phyloP scores from a whole-genome alignment of 1,139 yeast genomes.

The Ashbya aceris region DNA sequence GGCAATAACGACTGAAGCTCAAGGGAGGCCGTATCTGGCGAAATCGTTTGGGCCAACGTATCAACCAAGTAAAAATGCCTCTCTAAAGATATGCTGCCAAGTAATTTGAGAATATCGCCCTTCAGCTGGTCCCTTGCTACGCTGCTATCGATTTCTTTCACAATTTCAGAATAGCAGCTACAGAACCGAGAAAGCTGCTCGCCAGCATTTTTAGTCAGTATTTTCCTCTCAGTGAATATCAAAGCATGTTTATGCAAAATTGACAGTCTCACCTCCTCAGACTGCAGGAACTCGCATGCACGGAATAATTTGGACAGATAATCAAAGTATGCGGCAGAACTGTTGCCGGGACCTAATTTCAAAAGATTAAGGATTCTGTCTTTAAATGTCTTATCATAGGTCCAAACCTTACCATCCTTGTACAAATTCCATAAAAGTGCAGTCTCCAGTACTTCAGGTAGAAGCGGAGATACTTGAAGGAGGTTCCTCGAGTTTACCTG shows the following conservation, averaged over 20 bases:
- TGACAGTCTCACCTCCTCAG: conserved; percentile 18
- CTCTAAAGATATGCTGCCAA: conserved; percentile 11
- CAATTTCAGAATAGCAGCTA: conserved; percentile 15
- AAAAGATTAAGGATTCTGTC: conserved; percentile 40
- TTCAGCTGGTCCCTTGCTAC: conserved; percentile 3
- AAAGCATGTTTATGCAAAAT: conserved; percentile 19
- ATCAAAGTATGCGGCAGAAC: conserved; percentile 42
- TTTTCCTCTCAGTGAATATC: conserved; percentile 16
- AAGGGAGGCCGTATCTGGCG: conserved; percentile 6
- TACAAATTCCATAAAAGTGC: conserved; percentile 36
- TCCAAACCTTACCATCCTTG: conserved; percentile 41
- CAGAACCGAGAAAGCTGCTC: conserved; percentile 21
- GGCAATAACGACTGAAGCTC: conserved; percentile 7
- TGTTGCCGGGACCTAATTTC: conserved; percentile 44
- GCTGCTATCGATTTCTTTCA: conserved; percentile 6
- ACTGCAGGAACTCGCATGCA: conserved; percentile 12
- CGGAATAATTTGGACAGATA: conserved; percentile 19
- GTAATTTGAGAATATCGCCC: conserved; percentile 10
- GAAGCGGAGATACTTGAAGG: conserved; percentile 37
- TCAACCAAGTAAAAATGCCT: conserved; percentile 9
- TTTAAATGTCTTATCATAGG: conserved; percentile 38
- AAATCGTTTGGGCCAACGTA: conserved; percentile 8
- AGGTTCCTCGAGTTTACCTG: conserved; percentile 34
- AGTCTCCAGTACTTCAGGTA: conserved; percentile 43
- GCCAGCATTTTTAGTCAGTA: conserved; percentile 20